Percentiles rank a stretch among this genome's conserved stretches.
Conservation (phyloP, 352 stramenopile genomes). For the Nothophytophthora sp. region DNA sequence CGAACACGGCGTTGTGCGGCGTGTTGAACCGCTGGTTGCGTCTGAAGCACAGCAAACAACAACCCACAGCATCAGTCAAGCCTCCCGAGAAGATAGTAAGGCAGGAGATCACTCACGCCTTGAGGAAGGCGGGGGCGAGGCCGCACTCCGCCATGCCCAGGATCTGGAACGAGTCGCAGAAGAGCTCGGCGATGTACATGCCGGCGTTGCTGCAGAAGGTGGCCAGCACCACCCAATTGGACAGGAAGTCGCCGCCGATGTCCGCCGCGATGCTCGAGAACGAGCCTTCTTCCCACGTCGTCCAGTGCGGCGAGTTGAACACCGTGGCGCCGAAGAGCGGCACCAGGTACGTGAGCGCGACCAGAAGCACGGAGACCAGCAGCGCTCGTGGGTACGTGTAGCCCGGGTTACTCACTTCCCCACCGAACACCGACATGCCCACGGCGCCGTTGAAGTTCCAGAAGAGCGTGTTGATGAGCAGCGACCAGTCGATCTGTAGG, state of each 20-base stretch:
- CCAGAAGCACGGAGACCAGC: slow-evolving; percentile 75
- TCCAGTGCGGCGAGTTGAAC: slow-evolving; percentile 61
- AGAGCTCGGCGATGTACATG: slow-evolving; percentile 95
- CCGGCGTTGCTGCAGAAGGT: slow-evolving; percentile 90
- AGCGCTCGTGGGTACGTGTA: slow-evolving; percentile 85
- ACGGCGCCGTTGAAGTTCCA: slow-evolving; percentile 96
- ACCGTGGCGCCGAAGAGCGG: slow-evolving; percentile 87
- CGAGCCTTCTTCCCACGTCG: slow-evolving; percentile 90
- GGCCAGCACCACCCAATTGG: slow-evolving; percentile 90
- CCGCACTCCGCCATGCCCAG: slow-evolving; percentile 82
- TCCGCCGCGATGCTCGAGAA: slow-evolving; percentile 88
- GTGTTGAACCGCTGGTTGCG: slow-evolving; percentile 56
- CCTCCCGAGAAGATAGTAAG: not conserved
- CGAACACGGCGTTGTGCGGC: slow-evolving; percentile 46
- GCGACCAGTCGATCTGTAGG: slow-evolving; percentile 34
- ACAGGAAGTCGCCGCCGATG: slow-evolving; percentile 85
- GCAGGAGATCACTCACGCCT: slow-evolving; percentile 41
- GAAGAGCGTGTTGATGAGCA: slow-evolving; percentile 94
- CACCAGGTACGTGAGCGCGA: slow-evolving; percentile 85
- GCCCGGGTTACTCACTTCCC: slow-evolving; percentile 82
- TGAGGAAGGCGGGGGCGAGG: slow-evolving; percentile 82
- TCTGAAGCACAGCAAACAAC: slow-evolving; percentile 15
- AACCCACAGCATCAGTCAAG: not conserved
- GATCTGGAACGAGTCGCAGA: slow-evolving; percentile 90
- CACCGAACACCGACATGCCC: slow-evolving; percentile 85